Evolutionary conservation across 1,284 basidiomycete genomes (phyloP).

Genomic region (Cryptococcus wingfieldii): DNA sequence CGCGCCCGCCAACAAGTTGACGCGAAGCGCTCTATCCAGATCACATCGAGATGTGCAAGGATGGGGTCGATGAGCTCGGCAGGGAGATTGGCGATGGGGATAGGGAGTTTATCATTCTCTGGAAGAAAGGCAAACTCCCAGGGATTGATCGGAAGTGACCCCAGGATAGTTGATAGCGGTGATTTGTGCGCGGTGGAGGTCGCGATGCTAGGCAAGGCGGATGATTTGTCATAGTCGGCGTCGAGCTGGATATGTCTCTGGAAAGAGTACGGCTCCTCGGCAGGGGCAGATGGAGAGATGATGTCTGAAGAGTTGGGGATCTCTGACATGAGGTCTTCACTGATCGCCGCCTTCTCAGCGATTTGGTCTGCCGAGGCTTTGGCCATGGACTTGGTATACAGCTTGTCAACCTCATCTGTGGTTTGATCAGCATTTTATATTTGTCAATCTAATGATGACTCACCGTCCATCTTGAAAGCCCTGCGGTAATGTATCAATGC

Average conservation of each 20-base stretch:
- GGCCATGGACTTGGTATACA: constrained; percentile 25
- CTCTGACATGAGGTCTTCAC: not conserved
- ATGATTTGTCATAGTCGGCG: constrained; percentile 38
- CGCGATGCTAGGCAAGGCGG: not conserved
- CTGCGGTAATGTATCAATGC: constrained; percentile 69
- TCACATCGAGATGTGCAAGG: constrained; percentile 57
- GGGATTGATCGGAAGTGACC: constrained; percentile 8
- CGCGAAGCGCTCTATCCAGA: constrained; percentile 71
- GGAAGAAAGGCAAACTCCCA: constrained; percentile 59
- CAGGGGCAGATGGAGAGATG: constrained; percentile 31
- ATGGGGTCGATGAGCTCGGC: constrained; percentile 69
- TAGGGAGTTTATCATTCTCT: constrained; percentile 60
- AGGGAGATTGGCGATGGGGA: constrained; percentile 61
- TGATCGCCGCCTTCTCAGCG: not conserved
- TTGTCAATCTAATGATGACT: constrained; percentile 5
- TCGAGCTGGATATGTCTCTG: constrained; percentile 41
- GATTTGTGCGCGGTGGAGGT: not conserved
- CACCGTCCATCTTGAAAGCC: constrained; percentile 66
- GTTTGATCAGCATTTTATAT: not conserved
- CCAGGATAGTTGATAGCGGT: constrained; percentile 11
- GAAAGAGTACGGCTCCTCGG: constrained; percentile 39
- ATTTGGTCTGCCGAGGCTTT: constrained; percentile 3
- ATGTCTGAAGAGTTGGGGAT: constrained; percentile 31
- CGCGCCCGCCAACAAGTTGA: constrained; percentile 66
- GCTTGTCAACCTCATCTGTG: constrained; percentile 37